A percentile compares a stretch with the other conserved stretches of the same genome.
Conservation (phyloP, 495 filamentous ascomycete species). For the Neurospora tetrasperma region DNA sequence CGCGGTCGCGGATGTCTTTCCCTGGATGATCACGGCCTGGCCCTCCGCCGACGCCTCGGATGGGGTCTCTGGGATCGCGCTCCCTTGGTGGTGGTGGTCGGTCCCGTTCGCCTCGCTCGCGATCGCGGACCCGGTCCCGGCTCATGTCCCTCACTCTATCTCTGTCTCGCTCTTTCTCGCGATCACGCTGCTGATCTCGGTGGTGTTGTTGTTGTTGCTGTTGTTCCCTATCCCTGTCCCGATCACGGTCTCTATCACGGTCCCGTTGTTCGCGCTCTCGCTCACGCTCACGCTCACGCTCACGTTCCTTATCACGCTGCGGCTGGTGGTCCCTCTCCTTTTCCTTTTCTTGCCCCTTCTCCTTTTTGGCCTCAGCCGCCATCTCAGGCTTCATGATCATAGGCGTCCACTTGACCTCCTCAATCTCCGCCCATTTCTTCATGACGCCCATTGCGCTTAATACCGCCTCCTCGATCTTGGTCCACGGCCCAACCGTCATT, state of each 20-base stretch:
- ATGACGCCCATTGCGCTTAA: conserved; percentile 17
- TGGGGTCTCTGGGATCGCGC: neutral
- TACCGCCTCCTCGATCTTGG: conserved; percentile 21
- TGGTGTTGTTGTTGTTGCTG: neutral
- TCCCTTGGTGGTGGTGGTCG: neutral
- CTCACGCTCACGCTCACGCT: conserved; percentile 3
- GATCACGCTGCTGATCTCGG: neutral
- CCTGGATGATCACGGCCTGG: neutral
- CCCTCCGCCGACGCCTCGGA: neutral
- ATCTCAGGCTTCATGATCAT: conserved; percentile 4
- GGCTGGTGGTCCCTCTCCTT: neutral
- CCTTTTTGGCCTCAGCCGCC: neutral
- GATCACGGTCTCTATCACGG: conserved; percentile 2
- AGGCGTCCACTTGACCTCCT: conserved; percentile 22
- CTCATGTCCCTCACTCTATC: neutral
- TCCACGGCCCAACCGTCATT: conserved; percentile 28
- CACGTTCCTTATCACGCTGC: conserved; percentile 1
- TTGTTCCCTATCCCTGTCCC: conserved; percentile 2
- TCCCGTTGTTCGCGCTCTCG: conserved; percentile 4
- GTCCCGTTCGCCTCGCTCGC: neutral
- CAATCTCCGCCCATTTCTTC: conserved; percentile 21
- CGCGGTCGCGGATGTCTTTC: neutral
- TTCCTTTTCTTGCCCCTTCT: conserved; percentile 5
- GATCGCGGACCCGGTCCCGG: neutral
- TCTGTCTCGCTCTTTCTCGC: conserved; percentile 1